A percentile compares a stretch with the other conserved stretches of the same genome.
Conservation (phyloP, 495 filamentous ascomycete species). For the Neurospora sp. region DNA sequence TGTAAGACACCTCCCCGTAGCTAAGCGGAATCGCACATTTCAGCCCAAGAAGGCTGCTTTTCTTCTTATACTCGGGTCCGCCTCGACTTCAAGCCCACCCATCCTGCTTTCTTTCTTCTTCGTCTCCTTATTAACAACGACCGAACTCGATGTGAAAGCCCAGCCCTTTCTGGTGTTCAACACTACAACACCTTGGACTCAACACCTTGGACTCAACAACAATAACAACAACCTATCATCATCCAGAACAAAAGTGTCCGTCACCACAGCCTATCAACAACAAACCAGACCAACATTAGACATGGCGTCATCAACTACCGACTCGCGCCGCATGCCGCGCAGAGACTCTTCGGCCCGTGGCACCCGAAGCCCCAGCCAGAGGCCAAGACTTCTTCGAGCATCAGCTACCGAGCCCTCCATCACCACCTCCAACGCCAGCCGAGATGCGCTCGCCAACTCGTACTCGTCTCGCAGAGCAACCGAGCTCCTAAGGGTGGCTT, state of each 20-base stretch:
- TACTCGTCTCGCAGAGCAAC: slow-evolving; percentile 37
- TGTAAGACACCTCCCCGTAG: slow-evolving; percentile 13
- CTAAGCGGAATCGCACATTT: slow-evolving; percentile 22
- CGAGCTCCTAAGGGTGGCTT: slow-evolving; percentile 42
- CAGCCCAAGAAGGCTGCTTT: slow-evolving; percentile 25
- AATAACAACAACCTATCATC: neutral
- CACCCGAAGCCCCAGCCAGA: slow-evolving; percentile 19
- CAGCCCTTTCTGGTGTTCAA: neutral
- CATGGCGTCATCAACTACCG: slow-evolving; percentile 21
- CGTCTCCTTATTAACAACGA: slow-evolving; percentile 1
- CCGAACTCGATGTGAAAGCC: neutral
- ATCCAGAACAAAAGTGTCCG: neutral
- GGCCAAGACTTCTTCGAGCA: slow-evolving; percentile 41
- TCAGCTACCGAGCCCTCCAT: slow-evolving; percentile 44
- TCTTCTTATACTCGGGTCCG: slow-evolving; percentile 9
- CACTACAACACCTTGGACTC: neutral
- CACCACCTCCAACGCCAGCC: slow-evolving; percentile 42
- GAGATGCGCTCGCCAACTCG: slow-evolving; percentile 34
- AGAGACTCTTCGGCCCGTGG: slow-evolving; percentile 22
- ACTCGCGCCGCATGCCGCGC: slow-evolving; percentile 20
- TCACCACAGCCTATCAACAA: neutral
- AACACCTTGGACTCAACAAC: neutral
- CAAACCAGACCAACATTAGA: slow-evolving; percentile 5
- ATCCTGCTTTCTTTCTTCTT: slow-evolving; percentile 3
- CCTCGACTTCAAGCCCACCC: slow-evolving; percentile 3